These are phyloP conservation scores for Aegilops umbellulata DNA, from an alignment of 176 grass and related monocot species.

Conservation along the genomic window DNA sequence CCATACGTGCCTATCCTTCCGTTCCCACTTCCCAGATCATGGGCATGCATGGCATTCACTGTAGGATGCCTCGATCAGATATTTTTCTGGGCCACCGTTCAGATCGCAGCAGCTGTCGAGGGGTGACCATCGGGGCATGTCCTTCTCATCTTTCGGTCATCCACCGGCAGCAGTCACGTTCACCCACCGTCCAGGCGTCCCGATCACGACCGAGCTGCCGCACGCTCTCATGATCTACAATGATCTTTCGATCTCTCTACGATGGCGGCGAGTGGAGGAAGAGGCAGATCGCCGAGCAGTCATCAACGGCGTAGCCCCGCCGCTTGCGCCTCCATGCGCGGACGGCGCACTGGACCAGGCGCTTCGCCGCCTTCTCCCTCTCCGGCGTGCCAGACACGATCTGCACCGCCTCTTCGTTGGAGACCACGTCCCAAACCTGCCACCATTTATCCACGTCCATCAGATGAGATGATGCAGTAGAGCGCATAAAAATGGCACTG, in stretches of 20 bases:
- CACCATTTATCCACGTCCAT: background rate
- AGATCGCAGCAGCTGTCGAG: too few species aligned
- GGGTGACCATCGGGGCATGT: too few species aligned
- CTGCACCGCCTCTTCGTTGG: constrained; percentile 84
- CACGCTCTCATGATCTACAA: constrained; percentile 11
- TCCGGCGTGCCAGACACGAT: constrained; percentile 65
- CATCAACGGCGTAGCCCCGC: constrained; percentile 68
- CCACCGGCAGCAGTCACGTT: background rate
- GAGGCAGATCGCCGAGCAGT: constrained; percentile 95
- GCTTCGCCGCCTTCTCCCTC: constrained; percentile 65
- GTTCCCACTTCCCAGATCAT: too few species aligned
- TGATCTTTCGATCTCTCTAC: background rate
- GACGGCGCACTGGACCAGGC: constrained; percentile 72
- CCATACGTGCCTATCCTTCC: too few species aligned
- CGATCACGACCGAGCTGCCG: background rate
- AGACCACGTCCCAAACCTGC: constrained; percentile 91
- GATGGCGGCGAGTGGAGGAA: constrained; percentile 52
- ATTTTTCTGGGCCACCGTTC: too few species aligned
- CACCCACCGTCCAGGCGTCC: background rate
- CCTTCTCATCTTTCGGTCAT: background rate
- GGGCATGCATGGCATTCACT: too few species aligned
- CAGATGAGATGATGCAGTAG: background rate
- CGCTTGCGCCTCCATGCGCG: constrained; percentile 65
- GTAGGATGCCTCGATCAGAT: too few species aligned
- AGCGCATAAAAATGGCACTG: background rate